Percentiles rank a stretch among this genome's conserved stretches.
phyloP scores from a whole-genome alignment of 306 rosid genomes.

The Dicorynia guianensis region DNA sequence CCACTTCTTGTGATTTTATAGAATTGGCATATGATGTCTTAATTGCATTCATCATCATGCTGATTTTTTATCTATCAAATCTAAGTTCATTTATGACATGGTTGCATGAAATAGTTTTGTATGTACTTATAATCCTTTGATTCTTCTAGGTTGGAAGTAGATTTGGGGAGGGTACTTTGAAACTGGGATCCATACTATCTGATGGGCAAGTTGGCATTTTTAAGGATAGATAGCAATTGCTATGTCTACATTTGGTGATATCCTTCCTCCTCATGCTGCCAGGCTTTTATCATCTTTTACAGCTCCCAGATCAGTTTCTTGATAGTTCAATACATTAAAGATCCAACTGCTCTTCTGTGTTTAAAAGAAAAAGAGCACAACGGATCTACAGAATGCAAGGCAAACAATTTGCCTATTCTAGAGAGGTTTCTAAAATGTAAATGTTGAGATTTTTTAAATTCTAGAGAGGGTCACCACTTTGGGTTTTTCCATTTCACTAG shows the following conservation, averaged over 20 bases:
- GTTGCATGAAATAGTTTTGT: no score
- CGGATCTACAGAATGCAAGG: no score
- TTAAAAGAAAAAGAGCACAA: no score
- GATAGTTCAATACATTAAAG: conserved; percentile 48
- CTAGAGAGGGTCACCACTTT: no score
- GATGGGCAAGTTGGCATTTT: conserved; percentile 98
- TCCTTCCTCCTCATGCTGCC: conserved; percentile 95
- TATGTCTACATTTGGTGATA: conserved; percentile 95
- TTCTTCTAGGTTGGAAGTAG: conserved; percentile 83
- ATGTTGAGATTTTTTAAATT: no score
- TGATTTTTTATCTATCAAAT: no score
- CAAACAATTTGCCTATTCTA: no score
- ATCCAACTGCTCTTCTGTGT: no score
- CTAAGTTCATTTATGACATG: no score
- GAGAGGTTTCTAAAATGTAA: no score
- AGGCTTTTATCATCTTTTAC: conserved; percentile 96
- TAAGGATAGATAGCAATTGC: conserved; percentile 90
- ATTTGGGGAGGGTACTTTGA: conserved; percentile 96
- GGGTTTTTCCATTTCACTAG: no score
- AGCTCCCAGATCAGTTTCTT: conserved; percentile 89
- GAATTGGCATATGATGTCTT: conserved; percentile 11
- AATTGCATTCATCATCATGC: conserved; percentile 30
- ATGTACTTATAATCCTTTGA: no score
- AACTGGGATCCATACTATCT: conserved; percentile 86
- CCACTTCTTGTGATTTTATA: conserved; percentile 13